Percentiles rank a stretch among this genome's conserved stretches.
Evolutionary conservation across 306 rosid species (phyloP).

Genomic region (Inga laurina): DNA sequence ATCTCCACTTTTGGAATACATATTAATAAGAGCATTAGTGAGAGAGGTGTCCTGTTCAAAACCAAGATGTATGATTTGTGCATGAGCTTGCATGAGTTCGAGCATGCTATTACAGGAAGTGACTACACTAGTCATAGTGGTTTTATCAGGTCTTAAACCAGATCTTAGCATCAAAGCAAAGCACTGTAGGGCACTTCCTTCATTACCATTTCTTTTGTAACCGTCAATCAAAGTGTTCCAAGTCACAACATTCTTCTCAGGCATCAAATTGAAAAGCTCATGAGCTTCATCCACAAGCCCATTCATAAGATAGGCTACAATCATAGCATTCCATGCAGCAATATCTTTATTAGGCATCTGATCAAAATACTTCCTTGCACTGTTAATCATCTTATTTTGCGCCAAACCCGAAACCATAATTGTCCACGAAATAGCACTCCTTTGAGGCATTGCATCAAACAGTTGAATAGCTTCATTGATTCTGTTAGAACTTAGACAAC

Average conservation of each 20-base stretch:
- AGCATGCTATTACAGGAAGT: conserved; percentile 43
- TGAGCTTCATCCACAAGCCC: conserved; percentile 43
- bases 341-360: conserved; percentile 45
- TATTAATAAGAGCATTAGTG: conserved; percentile 43
- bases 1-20: conserved; percentile 55
- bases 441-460: conserved; percentile 44
- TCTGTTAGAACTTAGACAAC: conserved; percentile 42
- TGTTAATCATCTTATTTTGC: conserved; percentile 34
- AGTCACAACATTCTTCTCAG: conserved; percentile 42
- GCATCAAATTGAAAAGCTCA: conserved; percentile 46
- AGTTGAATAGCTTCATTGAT: conserved; percentile 46
- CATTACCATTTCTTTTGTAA: conserved; percentile 32
- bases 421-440: conserved; percentile 50
- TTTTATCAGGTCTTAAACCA: conserved; percentile 41
- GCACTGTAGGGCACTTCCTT: conserved; percentile 39
- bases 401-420: conserved; percentile 56
- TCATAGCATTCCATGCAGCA: conserved; percentile 55
- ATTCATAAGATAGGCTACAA: conserved; percentile 39
- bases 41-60: conserved; percentile 43
- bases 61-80: conserved; percentile 40
- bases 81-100: conserved; percentile 51
- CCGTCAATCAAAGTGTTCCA: conserved; percentile 51
- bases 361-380: conserved; percentile 52
- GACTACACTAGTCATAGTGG: conserved; percentile 38
- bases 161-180: conserved; percentile 45